Evolutionary conservation across 257 asterid genomes (phyloP).

Genomic region (Solanum gracilifrons): DNA sequence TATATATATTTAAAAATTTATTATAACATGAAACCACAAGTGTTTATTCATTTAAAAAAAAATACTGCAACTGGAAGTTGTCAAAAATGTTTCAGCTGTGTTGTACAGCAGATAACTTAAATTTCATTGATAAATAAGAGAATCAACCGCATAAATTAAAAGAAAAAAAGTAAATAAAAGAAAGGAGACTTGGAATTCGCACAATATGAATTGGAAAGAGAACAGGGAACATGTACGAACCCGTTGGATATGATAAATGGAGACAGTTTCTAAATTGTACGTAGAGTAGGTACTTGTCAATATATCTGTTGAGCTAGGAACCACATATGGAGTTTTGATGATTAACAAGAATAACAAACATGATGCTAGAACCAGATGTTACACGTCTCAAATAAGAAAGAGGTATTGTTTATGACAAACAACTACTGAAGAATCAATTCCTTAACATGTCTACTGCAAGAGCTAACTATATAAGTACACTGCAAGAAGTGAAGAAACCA

Average conservation of each 20-base stretch:
- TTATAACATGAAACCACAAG: neutral
- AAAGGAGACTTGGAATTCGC: neutral
- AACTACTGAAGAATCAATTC: neutral
- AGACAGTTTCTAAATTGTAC: neutral
- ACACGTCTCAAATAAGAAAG: neutral
- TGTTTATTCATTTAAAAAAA: neutral
- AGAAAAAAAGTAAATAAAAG: neutral
- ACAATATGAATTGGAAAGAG: neutral
- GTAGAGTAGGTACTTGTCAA: neutral
- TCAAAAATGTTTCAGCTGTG: neutral
- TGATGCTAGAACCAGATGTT: neutral
- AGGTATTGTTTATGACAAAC: neutral
- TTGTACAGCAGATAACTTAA: neutral
- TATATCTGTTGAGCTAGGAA: neutral
- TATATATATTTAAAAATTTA: no score
- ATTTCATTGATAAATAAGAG: neutral
- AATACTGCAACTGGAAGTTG: neutral
- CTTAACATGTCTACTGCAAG: neutral
- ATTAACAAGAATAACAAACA: neutral
- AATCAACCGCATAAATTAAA: neutral
- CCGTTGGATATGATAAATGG: neutral
- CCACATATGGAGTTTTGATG: neutral
- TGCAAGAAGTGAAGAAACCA: neutral
- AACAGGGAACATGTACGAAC: neutral
- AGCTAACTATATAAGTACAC: neutral